These are phyloP conservation scores for Erigeron philadelphicus DNA, from an alignment of 140 eudicot genomes.

Conservation along the genomic window DNA sequence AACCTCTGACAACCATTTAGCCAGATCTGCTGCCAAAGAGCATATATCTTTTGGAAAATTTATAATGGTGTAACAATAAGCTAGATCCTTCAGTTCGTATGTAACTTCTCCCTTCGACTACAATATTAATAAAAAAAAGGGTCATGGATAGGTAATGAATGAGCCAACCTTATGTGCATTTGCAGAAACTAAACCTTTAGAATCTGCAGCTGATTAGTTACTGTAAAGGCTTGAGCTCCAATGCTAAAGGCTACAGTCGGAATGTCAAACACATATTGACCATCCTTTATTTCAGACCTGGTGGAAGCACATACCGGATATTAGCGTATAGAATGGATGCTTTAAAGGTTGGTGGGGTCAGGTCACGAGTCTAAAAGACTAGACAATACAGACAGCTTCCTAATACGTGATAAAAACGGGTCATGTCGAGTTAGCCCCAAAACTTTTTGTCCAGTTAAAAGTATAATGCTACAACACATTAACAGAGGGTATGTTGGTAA, in stretches of 20 bases:
- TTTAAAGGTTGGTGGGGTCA: background rate
- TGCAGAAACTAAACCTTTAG: conserved; percentile 53
- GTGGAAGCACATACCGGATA: conserved; percentile 17
- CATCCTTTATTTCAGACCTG: conserved; percentile 85
- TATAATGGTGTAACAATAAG: conserved; percentile 60
- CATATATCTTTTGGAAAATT: conserved; percentile 67
- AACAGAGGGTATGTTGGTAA: background rate
- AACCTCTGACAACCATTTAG: conserved; percentile 84
- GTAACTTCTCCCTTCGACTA: conserved; percentile 76
- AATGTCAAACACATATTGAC: conserved; percentile 75
- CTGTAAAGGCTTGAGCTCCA: conserved; percentile 35
- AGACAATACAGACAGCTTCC: background rate
- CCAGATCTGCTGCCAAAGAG: conserved; percentile 59
- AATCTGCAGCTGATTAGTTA: conserved; percentile 53
- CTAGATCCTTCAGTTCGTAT: conserved; percentile 90
- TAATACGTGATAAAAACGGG: background rate
- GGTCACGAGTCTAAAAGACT: background rate
- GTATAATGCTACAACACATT: background rate
- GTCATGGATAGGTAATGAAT: conserved; percentile 1
- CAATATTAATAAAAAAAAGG: background rate
- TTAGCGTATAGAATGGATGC: conserved; percentile 2
- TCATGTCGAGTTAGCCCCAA: background rate
- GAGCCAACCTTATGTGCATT: conserved; percentile 8
- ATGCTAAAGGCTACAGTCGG: conserved; percentile 70
- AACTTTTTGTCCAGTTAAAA: background rate